Conservation (phyloP, 768 basidiomycete genomes). For the Cystofilobasidium macerans region DNA sequence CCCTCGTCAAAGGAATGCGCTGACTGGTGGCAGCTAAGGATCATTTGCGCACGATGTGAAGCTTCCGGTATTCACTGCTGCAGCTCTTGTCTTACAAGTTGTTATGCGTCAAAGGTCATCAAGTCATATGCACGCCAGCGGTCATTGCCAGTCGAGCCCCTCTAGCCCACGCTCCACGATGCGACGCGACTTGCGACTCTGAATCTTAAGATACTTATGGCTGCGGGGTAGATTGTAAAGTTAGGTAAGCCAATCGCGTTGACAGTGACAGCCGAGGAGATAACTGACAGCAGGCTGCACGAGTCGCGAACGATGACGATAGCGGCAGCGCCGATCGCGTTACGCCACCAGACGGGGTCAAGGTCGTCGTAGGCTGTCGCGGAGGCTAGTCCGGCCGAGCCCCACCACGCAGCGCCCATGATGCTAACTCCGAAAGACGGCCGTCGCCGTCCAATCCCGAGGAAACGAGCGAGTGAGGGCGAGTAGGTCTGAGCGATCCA, state of each 20-base stretch:
- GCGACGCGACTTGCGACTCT: not conserved
- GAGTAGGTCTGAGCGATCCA: not conserved
- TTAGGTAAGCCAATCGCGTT: not conserved
- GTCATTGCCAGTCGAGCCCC: not conserved
- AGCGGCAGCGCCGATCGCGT: constrained; percentile 29
- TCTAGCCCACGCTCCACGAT: not conserved
- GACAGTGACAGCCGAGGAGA: not conserved
- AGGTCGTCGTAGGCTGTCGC: constrained; percentile 8
- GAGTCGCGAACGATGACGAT: constrained; percentile 28
- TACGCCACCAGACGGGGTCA: constrained; percentile 34
- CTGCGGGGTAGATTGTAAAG: not conserved
- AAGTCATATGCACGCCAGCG: not conserved
- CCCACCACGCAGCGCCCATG: not conserved
- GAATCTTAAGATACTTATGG: constrained; percentile 2
- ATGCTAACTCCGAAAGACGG: not conserved
- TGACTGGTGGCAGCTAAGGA: too few relatives aligned
- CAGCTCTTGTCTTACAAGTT: too few relatives aligned
- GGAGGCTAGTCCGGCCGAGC: not conserved
- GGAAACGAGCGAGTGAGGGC: constrained; percentile 1
- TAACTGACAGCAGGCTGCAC: constrained; percentile 17
- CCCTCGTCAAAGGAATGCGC: too few relatives aligned
- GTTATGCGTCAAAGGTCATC: too few relatives aligned
- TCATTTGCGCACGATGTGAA: not conserved
- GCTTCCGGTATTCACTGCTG: too few relatives aligned
- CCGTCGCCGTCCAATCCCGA: not conserved